Evolutionary conservation across 768 basidiomycete genomes (phyloP), one percentile per base, ranked within the genome.

Genomic region (Lactarius sanguifluus): DNA sequence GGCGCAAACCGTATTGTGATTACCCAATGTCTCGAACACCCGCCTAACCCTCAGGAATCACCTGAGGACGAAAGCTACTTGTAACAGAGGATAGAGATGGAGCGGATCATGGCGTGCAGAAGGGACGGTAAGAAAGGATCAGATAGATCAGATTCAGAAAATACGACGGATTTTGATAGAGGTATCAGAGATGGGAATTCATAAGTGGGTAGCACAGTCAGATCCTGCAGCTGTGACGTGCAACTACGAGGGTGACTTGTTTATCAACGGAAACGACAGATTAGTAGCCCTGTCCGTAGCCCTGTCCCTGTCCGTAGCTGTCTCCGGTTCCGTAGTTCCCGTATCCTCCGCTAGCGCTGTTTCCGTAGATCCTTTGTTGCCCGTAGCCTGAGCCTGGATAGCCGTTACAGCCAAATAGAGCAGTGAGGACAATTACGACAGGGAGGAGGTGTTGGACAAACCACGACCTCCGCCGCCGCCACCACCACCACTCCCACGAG

Each of bases 401-500:
- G 34, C 56, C 32, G n/a, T 23, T 36, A 57, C n/a, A 57, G 28
- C 55, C 55, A 28, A 10, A 45, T n/a, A 18, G 20, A 20, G 9
- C 43, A 23, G 2, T 50, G 47, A 50, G 47, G n/a, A 36, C 7
- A 5, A 34, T 34, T 57, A 34, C n/a, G n/a, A 57, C 9, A 20
- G n/a, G n/a, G 1, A 30, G 2, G 9, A 18, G 34, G 73, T 74
- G 45, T 70, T 74, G 34, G 75, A 77, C n/a, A 75, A 76, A 70
- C 69, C 55, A 67, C 38, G 13, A 40, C 38, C 38, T 16, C 79
- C 71, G 36, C 78, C 76, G 63, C 79, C 71, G 30, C 80, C 84
- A 64, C 82, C 79, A 64, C 82, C 79, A 18, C 83, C 84, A 34
- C 78, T 73, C 60, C 79, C 78, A 56, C 89, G 83, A 58, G 88